phyloP scores from a whole-genome alignment of 176 grass and related monocot species.

The Triticum dicoccoides region DNA sequence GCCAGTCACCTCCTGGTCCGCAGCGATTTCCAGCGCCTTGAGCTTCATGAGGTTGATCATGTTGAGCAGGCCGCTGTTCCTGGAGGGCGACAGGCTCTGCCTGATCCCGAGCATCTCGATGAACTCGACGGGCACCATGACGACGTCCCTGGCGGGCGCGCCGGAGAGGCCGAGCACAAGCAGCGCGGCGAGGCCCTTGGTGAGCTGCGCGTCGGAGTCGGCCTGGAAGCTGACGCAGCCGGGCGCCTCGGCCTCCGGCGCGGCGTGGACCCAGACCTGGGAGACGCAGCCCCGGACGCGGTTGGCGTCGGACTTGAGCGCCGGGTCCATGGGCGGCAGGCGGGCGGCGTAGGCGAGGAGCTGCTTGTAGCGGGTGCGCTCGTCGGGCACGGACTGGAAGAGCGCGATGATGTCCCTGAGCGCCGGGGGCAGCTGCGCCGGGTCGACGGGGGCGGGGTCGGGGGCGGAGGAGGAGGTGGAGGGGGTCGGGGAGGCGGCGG shows the following conservation, averaged over 20 bases:
- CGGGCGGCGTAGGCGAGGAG: constrained; percentile 80
- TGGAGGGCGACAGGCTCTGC: constrained; percentile 71
- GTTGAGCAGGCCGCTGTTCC: constrained; percentile 85
- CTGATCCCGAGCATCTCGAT: constrained; percentile 73
- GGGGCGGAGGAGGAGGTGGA: constrained; percentile 16
- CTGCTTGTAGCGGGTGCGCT: constrained; percentile 85
- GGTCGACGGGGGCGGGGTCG: constrained; percentile 23
- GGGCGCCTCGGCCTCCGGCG: constrained; percentile 19
- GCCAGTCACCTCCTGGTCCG: not conserved
- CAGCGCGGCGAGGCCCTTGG: constrained; percentile 85
- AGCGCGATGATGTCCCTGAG: constrained; percentile 71
- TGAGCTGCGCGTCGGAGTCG: constrained; percentile 79
- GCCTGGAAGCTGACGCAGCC: constrained; percentile 65
- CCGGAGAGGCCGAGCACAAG: constrained; percentile 80
- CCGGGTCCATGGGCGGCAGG: constrained; percentile 64
- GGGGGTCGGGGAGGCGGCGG: constrained; percentile 33
- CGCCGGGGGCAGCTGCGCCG: constrained; percentile 48
- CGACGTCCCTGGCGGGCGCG: constrained; percentile 48
- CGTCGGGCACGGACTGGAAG: constrained; percentile 74
- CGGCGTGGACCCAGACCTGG: constrained; percentile 85
- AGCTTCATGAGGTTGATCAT: constrained; percentile 86
- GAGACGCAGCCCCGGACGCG: constrained; percentile 80
- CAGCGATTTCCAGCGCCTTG: constrained; percentile 66
- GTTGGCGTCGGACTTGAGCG: constrained; percentile 68
- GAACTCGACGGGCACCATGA: constrained; percentile 53